These are phyloP conservation scores for Meyerozyma sp. DNA, from an alignment of 1,139 yeast genomes.

Conservation along the genomic window DNA sequence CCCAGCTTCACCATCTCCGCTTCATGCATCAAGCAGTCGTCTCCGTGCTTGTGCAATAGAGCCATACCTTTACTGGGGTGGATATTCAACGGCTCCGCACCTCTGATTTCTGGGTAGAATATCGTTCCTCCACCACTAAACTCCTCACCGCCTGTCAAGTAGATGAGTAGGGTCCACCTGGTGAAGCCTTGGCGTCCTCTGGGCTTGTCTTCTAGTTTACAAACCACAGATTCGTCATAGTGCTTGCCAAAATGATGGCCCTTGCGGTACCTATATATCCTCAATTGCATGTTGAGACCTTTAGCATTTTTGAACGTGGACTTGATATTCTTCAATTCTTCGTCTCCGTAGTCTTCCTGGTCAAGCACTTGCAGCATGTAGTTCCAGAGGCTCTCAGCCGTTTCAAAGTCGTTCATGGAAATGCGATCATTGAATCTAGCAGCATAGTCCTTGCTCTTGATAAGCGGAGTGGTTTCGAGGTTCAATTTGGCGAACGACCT, in stretches of 20 bases:
- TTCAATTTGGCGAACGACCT: slow-evolving; percentile 26
- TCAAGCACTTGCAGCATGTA: slow-evolving; percentile 30
- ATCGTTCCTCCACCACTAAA: slow-evolving; percentile 62
- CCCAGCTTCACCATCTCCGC: slow-evolving; percentile 51
- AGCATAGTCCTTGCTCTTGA: slow-evolving; percentile 51
- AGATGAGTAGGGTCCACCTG: slow-evolving; percentile 56
- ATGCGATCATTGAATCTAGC: slow-evolving; percentile 55
- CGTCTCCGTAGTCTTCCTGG: slow-evolving; percentile 27
- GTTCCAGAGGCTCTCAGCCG: slow-evolving; percentile 42
- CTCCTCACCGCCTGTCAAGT: slow-evolving; percentile 54
- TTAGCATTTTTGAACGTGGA: slow-evolving; percentile 31
- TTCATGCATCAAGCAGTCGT: slow-evolving; percentile 59
- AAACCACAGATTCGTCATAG: slow-evolving; percentile 54
- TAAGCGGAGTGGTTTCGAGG: slow-evolving; percentile 45
- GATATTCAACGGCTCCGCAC: slow-evolving; percentile 24
- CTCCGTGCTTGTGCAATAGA: slow-evolving; percentile 61
- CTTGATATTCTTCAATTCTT: slow-evolving; percentile 20
- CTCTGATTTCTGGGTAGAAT: slow-evolving; percentile 36
- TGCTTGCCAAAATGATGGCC: slow-evolving; percentile 64
- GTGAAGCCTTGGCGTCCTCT: slow-evolving; percentile 32
- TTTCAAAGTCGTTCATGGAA: slow-evolving; percentile 30
- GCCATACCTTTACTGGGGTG: slow-evolving; percentile 57
- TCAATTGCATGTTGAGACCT: slow-evolving; percentile 53
- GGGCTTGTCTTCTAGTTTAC: slow-evolving; percentile 16
- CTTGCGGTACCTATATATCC: slow-evolving; percentile 50